phyloP scores from a whole-genome alignment of 148 eudicot genomes.

The Silene conica region DNA sequence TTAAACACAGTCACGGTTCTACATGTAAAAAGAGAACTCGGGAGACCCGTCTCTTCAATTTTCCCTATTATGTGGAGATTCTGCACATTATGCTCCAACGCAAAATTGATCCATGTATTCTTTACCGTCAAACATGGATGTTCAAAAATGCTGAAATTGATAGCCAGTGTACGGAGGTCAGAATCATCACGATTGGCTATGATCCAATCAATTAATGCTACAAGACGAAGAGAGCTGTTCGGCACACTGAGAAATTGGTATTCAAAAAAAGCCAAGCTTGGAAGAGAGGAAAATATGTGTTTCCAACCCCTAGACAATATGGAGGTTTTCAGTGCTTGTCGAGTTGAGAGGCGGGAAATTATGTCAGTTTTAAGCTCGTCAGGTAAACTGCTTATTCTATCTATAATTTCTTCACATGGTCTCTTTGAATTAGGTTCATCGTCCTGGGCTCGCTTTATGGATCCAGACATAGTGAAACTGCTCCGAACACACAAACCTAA shows the following conservation, averaged over 20 bases:
- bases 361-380: neutral
- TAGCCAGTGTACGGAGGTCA: neutral
- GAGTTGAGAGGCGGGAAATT: neutral
- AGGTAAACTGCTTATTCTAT: neutral
- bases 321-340: neutral
- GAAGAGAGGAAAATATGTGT: neutral
- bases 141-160: neutral
- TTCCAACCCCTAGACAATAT: slow-evolving; percentile 1
- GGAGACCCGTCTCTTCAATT: neutral
- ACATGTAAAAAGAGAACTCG: neutral
- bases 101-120: neutral
- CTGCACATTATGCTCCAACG: slow-evolving; percentile 3
- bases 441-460: neutral
- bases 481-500: neutral
- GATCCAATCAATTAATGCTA: neutral
- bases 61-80: neutral
- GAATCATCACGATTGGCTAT: neutral
- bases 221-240: neutral
- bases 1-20: neutral
- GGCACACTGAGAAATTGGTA: neutral
- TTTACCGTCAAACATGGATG: neutral
- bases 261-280: neutral
- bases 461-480: neutral
- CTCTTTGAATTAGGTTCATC: neutral
- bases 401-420: neutral